Base-by-base conservation (phyloP, 2,329 filamentous ascomycete species). In the Eutypa lata region DNA sequence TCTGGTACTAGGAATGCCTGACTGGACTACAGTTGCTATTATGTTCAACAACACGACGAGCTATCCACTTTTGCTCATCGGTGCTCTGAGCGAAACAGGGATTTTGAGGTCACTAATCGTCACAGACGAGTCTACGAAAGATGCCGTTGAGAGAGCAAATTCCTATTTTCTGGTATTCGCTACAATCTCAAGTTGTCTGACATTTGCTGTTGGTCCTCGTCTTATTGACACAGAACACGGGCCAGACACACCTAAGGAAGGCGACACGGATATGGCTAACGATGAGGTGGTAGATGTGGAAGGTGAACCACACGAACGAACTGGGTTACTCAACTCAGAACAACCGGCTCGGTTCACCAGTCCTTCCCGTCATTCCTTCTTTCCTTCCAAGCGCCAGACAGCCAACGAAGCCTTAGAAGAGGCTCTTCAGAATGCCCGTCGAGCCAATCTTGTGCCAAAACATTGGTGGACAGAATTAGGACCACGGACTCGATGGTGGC, bases 131-230 rank as follows among this genome's bases (percentile, higher is more conserved):
- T 79, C 57, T 65, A 72, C 70, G 2, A 59, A 68, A 2, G 70
- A 71, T 3, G 81, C 81, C 0, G 71, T 87, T 13, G 76, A 80
- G 50, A 73, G 84, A 10, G 83, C 83, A 7, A 82, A 86, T 62
- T 81, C 80, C 14, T 88, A 86, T 65, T 87, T 88, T 61, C 69
- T 88, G 3, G 78, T 88, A 53, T 87, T 84, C 57, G 78, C 84
- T 3, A 86, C 86, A 51, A 73, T 88, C 10, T 79, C 77, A 42
- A 86, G 84, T 61, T 82, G 78, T 49, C 68, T 88, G 53, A 87
- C 84, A 0, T 88, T 88, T 64, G 81, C 81, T 0, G 70, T 88
- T 3, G 85, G 84, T 0, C 84, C 84, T 1, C 71, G 76, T 13
- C 70, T 88, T 38, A 74, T 88, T 46, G 78, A 81, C 57, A 67